Evolutionary conservation across 23 red algal species (phyloP), one percentile per base, ranked within the genome.

Genomic region (Gracilaria domingensis): DNA sequence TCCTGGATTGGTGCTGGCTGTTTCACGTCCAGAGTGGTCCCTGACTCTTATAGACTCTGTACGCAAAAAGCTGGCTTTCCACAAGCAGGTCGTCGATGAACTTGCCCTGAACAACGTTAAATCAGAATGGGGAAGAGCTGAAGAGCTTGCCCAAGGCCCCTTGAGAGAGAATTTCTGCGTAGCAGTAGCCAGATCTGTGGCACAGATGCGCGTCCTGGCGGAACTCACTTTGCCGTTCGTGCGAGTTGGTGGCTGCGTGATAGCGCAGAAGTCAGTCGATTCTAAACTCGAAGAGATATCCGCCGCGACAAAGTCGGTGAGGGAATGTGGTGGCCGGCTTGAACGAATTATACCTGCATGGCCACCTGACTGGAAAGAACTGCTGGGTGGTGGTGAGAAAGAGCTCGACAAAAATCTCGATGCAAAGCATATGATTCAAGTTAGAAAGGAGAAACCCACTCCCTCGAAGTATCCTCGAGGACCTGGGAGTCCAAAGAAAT

Each of bases 1-100:
- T 76, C 96, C 96, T 25, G 96, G 96, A 44, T 71, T 98, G 8
- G 87, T 93, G 26, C 61, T 98, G 29, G 93, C 93, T 34, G 90
- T 98, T 51, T 93, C 93, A 8, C 74, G 93, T 3, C 93, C 96
- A 37, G 18, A 90, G 9, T 91, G 84, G 64, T 42, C 79, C 25
- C 21, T 95, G 56, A 95, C 89, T 12, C 88, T 98, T 40, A 20
- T 95, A 14, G 96, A 98, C 33, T 75, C 90, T 14, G 81, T 85
- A 12, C 91, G 93, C 34, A 98, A 98, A 44, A 98, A 98, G 54
- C 37, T 71, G 26, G 23, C 49, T 37, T 95, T 90, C 50, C 88
- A 93, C 37, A 62, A 83, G 20, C 75, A 73, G 26, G 78, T 90
- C 8, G 75, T 62, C 54, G 47, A 56, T 28, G 78, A 82, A 20